Evolutionary conservation across 306 rosid species (phyloP), one percentile per base, ranked within the genome.

Genomic region (Malus sieversii): DNA sequence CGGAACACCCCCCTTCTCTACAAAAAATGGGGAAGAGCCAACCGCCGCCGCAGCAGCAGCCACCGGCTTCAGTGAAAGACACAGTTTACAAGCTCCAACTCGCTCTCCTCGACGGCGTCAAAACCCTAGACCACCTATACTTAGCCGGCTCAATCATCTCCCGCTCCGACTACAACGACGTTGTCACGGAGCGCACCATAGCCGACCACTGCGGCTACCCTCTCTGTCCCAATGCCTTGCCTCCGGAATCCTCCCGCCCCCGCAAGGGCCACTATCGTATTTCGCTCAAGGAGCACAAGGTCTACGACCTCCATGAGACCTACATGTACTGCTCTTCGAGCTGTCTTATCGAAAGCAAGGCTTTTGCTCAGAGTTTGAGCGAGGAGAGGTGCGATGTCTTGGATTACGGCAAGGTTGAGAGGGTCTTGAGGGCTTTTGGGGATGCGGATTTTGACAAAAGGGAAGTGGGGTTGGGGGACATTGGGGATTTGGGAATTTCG

Each of bases 111-210:
- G 88, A 85, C n/a, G 97, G 97, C 82, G 73, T 88, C 30, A 77
- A 81, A 23, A 84, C 73, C 70, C 92, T 85, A 83, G 86, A 86
- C 76, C 97, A 84, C 80, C 83, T 95, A 58, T 92, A 81, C 84
- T 89, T 88, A 18, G 96, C 96, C 58, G 99, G 97, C 59, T 85
- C 91, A 63, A 69, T 95, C 51, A 85, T 92, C 66, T 90, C 99
- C 44, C 87, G 87, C 80, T 75, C 93, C 64, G 97, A 92, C 81
- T 95, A 90, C 69, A 87, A 75, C 84, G 99, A 95, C 78, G 88
- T 89, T 72, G 96, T 92, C 51, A 89, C 92, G 1, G 97, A 95
- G 87, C 90, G 99, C 48, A 80, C 91, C 69, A 90, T 92, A 30
- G 76, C 85, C 44, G 64, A 81, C 62, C 53, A 80, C 8, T 95